phyloP scores from a whole-genome alignment of 2,329 filamentous ascomycete genomes.

The Xylariaceae sp. region DNA sequence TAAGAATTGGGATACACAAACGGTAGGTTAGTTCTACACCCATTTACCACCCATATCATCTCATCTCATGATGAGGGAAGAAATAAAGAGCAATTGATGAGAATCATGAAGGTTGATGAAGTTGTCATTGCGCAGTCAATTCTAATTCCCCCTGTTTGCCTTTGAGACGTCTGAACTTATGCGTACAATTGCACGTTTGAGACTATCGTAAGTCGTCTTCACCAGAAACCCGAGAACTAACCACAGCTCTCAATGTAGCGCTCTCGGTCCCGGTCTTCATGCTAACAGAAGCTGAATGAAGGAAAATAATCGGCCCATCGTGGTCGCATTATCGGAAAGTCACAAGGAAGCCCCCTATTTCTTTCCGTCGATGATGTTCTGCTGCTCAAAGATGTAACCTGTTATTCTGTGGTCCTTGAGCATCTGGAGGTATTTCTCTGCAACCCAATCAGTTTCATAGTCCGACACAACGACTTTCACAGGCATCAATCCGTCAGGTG shows the following conservation, averaged over 20 bases:
- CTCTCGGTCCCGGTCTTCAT: not conserved
- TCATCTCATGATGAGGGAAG: not conserved
- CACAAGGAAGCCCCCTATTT: constrained; percentile 14
- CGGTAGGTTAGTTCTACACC: too few species aligned
- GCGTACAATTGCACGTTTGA: constrained; percentile 12
- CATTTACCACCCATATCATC: too few species aligned
- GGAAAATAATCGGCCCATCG: not conserved
- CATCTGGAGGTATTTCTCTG: constrained; percentile 65
- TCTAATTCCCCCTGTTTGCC: not conserved
- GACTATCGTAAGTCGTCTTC: constrained; percentile 3
- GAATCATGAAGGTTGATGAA: not conserved
- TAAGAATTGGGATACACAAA: too few species aligned
- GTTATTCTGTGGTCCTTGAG: constrained; percentile 71
- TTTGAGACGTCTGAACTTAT: not conserved
- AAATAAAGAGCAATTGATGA: constrained; percentile 1
- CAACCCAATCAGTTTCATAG: constrained; percentile 14
- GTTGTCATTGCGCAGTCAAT: constrained; percentile 8
- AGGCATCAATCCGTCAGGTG: not conserved
- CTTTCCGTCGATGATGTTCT: constrained; percentile 56
- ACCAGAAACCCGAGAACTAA: constrained; percentile 3
- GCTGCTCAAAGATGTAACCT: constrained; percentile 74
- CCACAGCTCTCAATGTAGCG: constrained; percentile 2
- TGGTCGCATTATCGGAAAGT: not conserved
- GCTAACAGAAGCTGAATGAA: not conserved
- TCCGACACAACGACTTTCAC: not conserved